Evolutionary conservation across 805 yeast genomes (phyloP).

Genomic region (Clavispora phyllophila): DNA sequence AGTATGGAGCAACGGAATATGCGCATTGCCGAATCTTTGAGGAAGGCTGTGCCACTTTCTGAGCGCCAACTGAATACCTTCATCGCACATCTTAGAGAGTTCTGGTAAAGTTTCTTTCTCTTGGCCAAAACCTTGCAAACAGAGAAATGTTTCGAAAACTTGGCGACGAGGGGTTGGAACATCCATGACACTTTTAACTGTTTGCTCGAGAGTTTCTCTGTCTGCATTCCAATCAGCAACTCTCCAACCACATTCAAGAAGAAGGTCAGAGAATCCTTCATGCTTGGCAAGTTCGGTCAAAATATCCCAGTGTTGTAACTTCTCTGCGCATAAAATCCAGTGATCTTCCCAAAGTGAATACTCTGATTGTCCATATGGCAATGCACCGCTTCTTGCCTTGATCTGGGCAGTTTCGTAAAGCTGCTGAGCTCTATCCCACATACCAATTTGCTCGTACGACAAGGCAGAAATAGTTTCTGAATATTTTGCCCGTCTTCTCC

Average conservation of each 20-base stretch:
- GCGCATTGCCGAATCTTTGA: constrained; percentile 70
- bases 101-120: constrained; percentile 83
- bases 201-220: constrained; percentile 87
- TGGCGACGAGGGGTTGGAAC: constrained; percentile 98
- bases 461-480: constrained; percentile 89
- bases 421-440: constrained; percentile 92
- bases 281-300: constrained; percentile 94
- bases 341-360: constrained; percentile 97
- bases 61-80: constrained; percentile 88
- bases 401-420: constrained; percentile 95
- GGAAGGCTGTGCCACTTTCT: constrained; percentile 94
- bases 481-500: constrained; percentile 96
- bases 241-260: constrained; percentile 99
- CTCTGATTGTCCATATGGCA: constrained; percentile 94
- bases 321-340: constrained; percentile 97
- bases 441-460: constrained; percentile 89
- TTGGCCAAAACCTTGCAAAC: constrained; percentile 90
- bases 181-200: constrained; percentile 95
- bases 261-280: constrained; percentile 92
- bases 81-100: constrained; percentile 83
- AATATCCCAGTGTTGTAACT: constrained; percentile 96
- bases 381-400: constrained; percentile 89
- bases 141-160: constrained; percentile 88
- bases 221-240: constrained; percentile 98
- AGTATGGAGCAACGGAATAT: constrained; percentile 82